Evolutionary conservation across 192 early-diverging fungal species (phyloP).

Genomic region (Kickxella alabastrina): DNA sequence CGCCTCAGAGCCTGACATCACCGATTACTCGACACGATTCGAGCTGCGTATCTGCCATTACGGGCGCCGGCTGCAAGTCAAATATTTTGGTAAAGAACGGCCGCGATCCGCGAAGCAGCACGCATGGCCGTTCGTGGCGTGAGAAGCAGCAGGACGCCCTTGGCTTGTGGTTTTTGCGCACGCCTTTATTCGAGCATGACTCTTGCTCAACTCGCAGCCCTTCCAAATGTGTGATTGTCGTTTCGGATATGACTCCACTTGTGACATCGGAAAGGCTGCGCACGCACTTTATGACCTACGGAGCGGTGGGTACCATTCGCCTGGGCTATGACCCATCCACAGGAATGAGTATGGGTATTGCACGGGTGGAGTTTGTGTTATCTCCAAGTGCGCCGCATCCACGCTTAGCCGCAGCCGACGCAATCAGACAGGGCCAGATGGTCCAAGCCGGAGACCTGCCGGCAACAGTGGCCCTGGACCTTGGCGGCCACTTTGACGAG

Average conservation of each 20-base stretch:
- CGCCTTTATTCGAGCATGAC: conserved; percentile 39
- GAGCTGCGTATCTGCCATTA: background rate
- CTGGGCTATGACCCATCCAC: conserved; percentile 46
- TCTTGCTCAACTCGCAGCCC: conserved; percentile 15
- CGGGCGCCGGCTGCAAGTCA: no score
- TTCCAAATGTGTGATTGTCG: conserved; percentile 20
- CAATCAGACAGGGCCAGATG: conserved; percentile 15
- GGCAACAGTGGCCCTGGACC: conserved; percentile 17
- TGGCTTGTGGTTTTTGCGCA: conserved; percentile 19
- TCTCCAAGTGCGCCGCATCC: conserved; percentile 31
- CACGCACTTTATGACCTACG: conserved; percentile 37
- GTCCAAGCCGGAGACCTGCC: conserved; percentile 31
- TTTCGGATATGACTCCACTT: conserved; percentile 42
- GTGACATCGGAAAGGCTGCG: conserved; percentile 41
- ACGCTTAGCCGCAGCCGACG: conserved; percentile 33
- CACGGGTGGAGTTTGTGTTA: conserved; percentile 32
- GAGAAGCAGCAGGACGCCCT: conserved; percentile 3
- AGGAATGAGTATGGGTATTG: conserved; percentile 50
- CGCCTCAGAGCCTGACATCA: conserved; percentile 27
- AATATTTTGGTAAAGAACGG: background rate
- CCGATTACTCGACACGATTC: conserved; percentile 10
- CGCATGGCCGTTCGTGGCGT: conserved; percentile 26
- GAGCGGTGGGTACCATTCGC: conserved; percentile 32
- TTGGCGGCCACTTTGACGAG: conserved; percentile 25
- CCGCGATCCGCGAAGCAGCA: conserved; percentile 24